Percentiles rank a stretch among this genome's conserved stretches.
These are phyloP conservation scores for Paecilomyces sp. DNA, from an alignment of 2,329 filamentous ascomycete genomes.

Conservation along the genomic window DNA sequence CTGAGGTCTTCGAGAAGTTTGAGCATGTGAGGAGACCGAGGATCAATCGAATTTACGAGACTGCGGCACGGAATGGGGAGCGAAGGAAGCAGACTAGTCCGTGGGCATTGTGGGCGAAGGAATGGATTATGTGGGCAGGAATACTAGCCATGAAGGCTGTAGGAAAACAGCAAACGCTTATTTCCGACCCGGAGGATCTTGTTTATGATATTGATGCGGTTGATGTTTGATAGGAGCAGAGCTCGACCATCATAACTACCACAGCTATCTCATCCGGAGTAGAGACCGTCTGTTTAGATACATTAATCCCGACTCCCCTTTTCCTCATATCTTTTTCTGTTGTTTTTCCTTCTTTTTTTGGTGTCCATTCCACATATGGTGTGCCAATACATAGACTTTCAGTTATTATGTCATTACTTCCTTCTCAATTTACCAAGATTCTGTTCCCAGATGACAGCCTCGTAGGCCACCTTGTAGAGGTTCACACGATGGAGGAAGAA, in stretches of 20 bases:
- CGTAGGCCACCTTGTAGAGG: neutral
- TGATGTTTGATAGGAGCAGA: neutral
- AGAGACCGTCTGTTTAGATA: neutral
- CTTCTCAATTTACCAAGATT: neutral
- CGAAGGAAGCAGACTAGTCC: conserved; percentile 15
- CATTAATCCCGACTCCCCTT: neutral
- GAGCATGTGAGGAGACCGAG: conserved; percentile 24
- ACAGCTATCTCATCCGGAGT: neutral
- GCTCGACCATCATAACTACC: neutral
- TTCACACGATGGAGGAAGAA: neutral
- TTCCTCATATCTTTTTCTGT: neutral
- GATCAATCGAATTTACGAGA: conserved; percentile 16
- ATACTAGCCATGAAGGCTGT: conserved; percentile 12
- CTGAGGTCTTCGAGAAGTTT: conserved; percentile 15
- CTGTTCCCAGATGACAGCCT: neutral
- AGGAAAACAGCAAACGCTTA: conserved; percentile 12
- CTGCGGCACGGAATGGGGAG: conserved; percentile 16
- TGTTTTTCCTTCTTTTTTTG: neutral
- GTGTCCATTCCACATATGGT: neutral
- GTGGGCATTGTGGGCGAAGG: conserved; percentile 20
- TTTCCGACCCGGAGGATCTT: conserved; percentile 15
- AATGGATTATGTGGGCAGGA: conserved; percentile 10
- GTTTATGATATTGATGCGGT: conserved; percentile 24
- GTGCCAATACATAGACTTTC: neutral
- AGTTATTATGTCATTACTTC: neutral